Evolutionary conservation across 2,329 filamentous ascomycete species (phyloP).

Genomic region (Cytospora chrysosperma): DNA sequence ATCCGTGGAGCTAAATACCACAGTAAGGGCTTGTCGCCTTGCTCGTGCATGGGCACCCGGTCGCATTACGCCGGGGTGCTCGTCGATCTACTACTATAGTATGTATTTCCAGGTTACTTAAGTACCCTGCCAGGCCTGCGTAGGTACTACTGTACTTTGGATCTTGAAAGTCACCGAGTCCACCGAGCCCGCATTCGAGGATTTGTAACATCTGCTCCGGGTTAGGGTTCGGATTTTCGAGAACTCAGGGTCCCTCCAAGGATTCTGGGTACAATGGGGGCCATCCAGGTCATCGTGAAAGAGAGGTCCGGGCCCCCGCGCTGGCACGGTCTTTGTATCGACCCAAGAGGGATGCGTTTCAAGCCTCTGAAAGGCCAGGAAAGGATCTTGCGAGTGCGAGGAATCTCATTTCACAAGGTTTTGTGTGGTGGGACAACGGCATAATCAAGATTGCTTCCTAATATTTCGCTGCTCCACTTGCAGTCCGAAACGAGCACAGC

Average conservation of each 20-base stretch:
- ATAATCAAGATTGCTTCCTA: background rate
- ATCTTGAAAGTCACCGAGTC: slow-evolving; percentile 3
- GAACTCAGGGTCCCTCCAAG: background rate
- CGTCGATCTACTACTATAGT: background rate
- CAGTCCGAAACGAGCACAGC: slow-evolving; percentile 7
- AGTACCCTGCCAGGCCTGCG: no score
- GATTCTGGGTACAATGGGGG: background rate
- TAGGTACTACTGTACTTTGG: no score
- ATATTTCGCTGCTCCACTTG: background rate
- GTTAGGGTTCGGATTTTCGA: background rate
- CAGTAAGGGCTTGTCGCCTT: slow-evolving; percentile 18
- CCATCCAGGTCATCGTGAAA: background rate
- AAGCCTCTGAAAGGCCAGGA: background rate
- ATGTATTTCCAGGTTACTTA: no score
- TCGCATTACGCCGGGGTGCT: background rate
- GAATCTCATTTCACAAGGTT: background rate
- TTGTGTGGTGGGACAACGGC: slow-evolving; percentile 1
- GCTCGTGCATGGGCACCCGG: slow-evolving; percentile 15
- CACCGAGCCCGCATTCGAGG: slow-evolving; percentile 1
- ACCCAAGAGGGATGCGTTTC: background rate
- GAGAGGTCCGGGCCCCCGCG: background rate
- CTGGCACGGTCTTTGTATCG: background rate
- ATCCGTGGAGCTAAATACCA: slow-evolving; percentile 14
- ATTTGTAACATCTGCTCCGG: background rate
- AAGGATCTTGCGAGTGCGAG: background rate